Evolutionary conservation across 805 yeast species (phyloP).

Genomic region (Sugiyamaella smithiae): DNA sequence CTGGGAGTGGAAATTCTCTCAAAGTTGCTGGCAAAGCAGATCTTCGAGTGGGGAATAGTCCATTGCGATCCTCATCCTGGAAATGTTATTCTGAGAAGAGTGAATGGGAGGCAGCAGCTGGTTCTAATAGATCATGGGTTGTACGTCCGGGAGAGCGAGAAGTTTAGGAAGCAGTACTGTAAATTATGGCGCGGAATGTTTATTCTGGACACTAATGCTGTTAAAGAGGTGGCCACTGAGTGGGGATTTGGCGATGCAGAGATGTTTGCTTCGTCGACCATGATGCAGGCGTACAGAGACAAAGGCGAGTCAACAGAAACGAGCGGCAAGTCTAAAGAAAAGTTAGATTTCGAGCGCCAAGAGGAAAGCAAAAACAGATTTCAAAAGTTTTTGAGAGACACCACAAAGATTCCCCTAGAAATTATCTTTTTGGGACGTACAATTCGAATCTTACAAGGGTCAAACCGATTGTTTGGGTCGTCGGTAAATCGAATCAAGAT

Average conservation of each 20-base stretch:
- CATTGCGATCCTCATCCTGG: slow-evolving; percentile 86
- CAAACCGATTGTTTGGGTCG: slow-evolving; percentile 62
- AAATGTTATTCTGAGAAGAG: slow-evolving; percentile 55
- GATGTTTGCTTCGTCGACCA: slow-evolving; percentile 54
- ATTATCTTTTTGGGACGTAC: slow-evolving; percentile 64
- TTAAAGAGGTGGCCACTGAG: slow-evolving; percentile 45
- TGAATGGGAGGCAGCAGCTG: slow-evolving; percentile 38
- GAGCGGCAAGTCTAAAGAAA: slow-evolving; percentile 33
- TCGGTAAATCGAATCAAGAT: slow-evolving; percentile 72
- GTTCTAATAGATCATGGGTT: slow-evolving; percentile 76
- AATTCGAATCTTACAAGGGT: slow-evolving; percentile 70
- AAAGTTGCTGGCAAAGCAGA: slow-evolving; percentile 52
- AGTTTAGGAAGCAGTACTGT: slow-evolving; percentile 55
- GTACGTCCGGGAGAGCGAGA: slow-evolving; percentile 51
- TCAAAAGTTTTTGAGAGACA: slow-evolving; percentile 55
- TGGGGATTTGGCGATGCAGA: slow-evolving; percentile 76
- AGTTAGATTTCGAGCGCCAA: slow-evolving; percentile 47
- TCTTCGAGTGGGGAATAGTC: slow-evolving; percentile 63
- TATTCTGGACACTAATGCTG: slow-evolving; percentile 47
- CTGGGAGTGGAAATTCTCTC: slow-evolving; percentile 51
- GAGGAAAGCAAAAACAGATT: slow-evolving; percentile 46
- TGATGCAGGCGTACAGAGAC: slow-evolving; percentile 46
- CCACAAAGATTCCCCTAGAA: slow-evolving; percentile 63
- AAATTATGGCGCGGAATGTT: slow-evolving; percentile 62
- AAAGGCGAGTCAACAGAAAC: slow-evolving; percentile 21